Conservation (phyloP, 73 alveolate genomes). For the Blepharisma japonicum region DNA sequence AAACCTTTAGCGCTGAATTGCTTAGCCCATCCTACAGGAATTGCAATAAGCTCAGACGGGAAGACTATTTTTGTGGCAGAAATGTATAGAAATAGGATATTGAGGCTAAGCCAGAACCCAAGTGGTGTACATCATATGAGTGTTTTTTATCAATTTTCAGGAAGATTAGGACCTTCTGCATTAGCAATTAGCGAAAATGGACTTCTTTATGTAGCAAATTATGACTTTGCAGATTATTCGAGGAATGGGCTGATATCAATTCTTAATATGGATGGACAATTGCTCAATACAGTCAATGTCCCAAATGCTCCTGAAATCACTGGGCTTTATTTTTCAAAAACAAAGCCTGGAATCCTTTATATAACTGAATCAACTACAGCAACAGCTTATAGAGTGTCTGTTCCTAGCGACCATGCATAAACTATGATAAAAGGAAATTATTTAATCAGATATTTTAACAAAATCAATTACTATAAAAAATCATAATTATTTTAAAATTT, state of each 20-base stretch:
- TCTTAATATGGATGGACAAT: conserved; percentile 64
- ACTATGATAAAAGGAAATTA: too few relatives aligned
- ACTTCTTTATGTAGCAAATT: conserved; percentile 77
- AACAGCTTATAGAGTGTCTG: conserved; percentile 11
- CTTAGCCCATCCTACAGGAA: conserved; percentile 90
- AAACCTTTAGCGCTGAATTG: conserved; percentile 72
- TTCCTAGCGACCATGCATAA: neutral
- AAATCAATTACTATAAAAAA: too few relatives aligned
- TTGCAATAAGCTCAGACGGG: conserved; percentile 73
- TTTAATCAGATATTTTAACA: too few relatives aligned
- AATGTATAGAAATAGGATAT: conserved; percentile 87
- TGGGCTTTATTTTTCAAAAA: conserved; percentile 60
- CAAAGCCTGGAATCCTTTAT: conserved; percentile 15
- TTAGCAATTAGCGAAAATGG: conserved; percentile 77
- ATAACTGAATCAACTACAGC: conserved; percentile 23
- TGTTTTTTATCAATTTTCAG: conserved; percentile 90
- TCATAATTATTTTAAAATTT: too few relatives aligned
- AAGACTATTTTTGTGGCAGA: conserved; percentile 86
- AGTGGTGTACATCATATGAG: conserved; percentile 84
- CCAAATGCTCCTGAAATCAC: conserved; percentile 64
- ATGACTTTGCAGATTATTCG: conserved; percentile 74
- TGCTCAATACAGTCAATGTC: conserved; percentile 32
- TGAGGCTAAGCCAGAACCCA: conserved; percentile 87
- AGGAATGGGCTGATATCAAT: conserved; percentile 76
- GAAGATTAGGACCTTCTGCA: conserved; percentile 97